Conservation (phyloP, 768 basidiomycete species). For the Leccinum barrowsii region DNA sequence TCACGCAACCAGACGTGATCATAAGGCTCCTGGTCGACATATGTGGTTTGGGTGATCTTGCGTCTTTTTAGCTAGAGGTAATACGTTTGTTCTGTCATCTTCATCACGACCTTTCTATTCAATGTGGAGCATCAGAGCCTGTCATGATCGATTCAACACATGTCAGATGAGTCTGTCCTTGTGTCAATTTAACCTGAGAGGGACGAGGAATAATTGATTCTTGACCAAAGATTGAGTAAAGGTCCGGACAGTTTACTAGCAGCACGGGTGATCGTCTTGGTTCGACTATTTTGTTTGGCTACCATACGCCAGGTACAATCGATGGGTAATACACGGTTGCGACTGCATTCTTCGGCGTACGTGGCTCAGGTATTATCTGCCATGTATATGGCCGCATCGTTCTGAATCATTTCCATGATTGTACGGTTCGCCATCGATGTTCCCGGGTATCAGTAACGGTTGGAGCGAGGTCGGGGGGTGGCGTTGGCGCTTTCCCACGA, state of each 20-base stretch:
- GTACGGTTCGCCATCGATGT: conserved; percentile 37
- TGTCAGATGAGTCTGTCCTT: neutral
- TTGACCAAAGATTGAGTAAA: neutral
- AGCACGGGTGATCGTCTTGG: neutral
- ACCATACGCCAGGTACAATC: conserved; percentile 1
- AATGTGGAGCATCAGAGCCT: neutral
- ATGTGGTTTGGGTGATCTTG: neutral
- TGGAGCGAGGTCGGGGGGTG: conserved; percentile 31
- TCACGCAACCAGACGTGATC: conserved; percentile 39
- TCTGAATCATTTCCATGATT: conserved; percentile 33
- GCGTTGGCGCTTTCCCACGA: conserved; percentile 48
- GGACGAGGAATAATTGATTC: neutral
- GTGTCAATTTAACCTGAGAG: neutral
- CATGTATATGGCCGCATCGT: neutral
- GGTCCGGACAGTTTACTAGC: neutral
- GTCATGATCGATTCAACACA: neutral
- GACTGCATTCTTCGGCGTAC: neutral
- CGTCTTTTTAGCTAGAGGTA: neutral
- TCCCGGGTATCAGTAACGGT: conserved; percentile 23
- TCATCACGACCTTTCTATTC: neutral
- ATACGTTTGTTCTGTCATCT: neutral
- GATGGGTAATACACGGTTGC: conserved; percentile 6
- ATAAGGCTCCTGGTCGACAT: neutral
- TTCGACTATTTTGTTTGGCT: neutral
- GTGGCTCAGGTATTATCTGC: neutral